Evolutionary conservation across 1,284 basidiomycete species (phyloP).

Genomic region (Dichomitus squalens): DNA sequence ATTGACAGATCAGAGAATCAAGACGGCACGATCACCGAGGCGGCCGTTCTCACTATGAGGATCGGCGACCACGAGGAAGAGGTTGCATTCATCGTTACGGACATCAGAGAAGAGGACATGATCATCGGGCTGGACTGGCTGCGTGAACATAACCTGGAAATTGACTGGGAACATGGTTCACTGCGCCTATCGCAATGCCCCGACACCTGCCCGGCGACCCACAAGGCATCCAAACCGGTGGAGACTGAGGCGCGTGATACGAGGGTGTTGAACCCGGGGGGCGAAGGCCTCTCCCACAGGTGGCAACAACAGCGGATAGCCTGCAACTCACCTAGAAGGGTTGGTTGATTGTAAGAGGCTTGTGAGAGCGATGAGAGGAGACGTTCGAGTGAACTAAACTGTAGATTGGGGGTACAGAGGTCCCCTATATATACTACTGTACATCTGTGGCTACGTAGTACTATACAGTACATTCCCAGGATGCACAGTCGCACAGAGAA

Average conservation of each 20-base stretch:
- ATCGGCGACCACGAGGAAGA: background rate
- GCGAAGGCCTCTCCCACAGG: too few relatives aligned
- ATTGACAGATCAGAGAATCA: background rate
- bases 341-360: too few relatives aligned
- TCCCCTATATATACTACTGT: too few relatives aligned
- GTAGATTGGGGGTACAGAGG: too few relatives aligned
- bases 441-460: too few relatives aligned
- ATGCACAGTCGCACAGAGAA: too few relatives aligned
- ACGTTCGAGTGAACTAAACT: too few relatives aligned
- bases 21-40: background rate
- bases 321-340: too few relatives aligned
- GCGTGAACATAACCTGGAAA: background rate
- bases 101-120: background rate
- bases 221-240: background rate
- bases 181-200: background rate
- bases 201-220: background rate
- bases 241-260: background rate
- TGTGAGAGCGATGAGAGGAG: too few relatives aligned
- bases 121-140: background rate
- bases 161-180: background rate
- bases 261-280: too few relatives aligned
- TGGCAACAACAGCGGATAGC: too few relatives aligned
- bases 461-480: too few relatives aligned
- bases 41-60: background rate
- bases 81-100: background rate